These are phyloP conservation scores for Pyricularia grisea DNA, from an alignment of 2,329 filamentous ascomycete genomes.

Conservation along the genomic window DNA sequence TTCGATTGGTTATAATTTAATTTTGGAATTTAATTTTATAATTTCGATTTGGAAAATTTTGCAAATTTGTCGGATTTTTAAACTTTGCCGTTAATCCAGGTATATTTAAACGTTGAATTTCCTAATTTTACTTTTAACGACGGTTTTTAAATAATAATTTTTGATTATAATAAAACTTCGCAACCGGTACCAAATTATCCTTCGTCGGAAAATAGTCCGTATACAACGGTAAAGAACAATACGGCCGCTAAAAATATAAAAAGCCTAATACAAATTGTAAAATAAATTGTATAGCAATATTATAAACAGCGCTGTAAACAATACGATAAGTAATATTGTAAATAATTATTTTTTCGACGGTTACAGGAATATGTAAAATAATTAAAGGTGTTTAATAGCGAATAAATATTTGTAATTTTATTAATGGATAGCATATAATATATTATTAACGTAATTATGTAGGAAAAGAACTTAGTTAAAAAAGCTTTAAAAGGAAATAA, in stretches of 20 bases:
- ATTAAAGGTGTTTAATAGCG: no score
- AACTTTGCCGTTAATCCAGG: neutral
- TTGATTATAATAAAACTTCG: neutral
- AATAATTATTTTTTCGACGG: no score
- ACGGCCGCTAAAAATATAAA: neutral
- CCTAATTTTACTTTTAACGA: neutral
- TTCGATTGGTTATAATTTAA: neutral
- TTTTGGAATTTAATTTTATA: neutral
- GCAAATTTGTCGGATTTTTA: neutral
- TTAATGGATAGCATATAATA: no score
- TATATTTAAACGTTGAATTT: neutral
- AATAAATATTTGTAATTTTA: no score
- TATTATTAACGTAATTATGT: no score
- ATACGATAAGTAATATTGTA: no score
- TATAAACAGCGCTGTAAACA: neutral
- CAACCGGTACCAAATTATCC: neutral
- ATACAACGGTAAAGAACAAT: neutral
- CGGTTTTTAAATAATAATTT: neutral
- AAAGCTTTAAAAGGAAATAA: no score
- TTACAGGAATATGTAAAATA: no score
- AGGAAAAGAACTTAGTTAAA: no score
- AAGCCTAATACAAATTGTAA: neutral
- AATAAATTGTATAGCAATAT: neutral
- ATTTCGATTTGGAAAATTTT: no score
- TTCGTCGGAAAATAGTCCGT: neutral